phyloP scores from a whole-genome alignment of 148 eudicot genomes.

The Diospyros lotus region DNA sequence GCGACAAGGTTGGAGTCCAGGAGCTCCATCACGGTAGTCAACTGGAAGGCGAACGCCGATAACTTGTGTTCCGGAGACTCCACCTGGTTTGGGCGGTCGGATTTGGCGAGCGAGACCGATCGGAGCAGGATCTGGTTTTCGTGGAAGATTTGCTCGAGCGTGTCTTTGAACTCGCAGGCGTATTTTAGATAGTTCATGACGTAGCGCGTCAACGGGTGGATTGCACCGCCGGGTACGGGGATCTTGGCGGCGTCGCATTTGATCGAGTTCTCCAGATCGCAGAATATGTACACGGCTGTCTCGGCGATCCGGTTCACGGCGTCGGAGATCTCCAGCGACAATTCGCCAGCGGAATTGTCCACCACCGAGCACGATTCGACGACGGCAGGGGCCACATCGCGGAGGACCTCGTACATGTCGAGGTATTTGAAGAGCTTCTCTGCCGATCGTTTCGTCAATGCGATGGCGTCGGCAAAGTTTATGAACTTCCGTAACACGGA shows the following conservation, averaged over 20 bases:
- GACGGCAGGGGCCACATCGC: constrained; percentile 27
- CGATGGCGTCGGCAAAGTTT: constrained; percentile 67
- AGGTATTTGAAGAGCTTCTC: constrained; percentile 79
- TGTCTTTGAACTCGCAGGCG: constrained; percentile 65
- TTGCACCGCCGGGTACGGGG: constrained; percentile 71
- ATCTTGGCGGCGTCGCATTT: constrained; percentile 50
- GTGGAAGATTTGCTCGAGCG: constrained; percentile 53
- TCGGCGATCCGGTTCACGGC: constrained; percentile 46
- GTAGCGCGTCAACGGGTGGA: constrained; percentile 85
- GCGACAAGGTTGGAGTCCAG: constrained; percentile 59
- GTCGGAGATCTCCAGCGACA: constrained; percentile 39
- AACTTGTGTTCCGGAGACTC: not conserved
- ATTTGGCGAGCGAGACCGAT: constrained; percentile 11
- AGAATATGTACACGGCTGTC: constrained; percentile 51
- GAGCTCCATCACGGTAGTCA: constrained; percentile 37
- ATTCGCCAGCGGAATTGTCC: constrained; percentile 23
- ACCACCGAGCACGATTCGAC: constrained; percentile 13
- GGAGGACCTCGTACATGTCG: constrained; percentile 67
- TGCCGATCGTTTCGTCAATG: constrained; percentile 52
- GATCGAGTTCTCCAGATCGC: constrained; percentile 71
- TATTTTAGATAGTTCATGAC: constrained; percentile 73
- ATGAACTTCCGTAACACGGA: constrained; percentile 44
- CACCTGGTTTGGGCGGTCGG: not conserved
- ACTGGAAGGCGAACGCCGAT: constrained; percentile 40
- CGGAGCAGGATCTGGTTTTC: constrained; percentile 17